Evolutionary conservation across 148 eudicot species (phyloP).

Genomic region (Camellia sinensis): DNA sequence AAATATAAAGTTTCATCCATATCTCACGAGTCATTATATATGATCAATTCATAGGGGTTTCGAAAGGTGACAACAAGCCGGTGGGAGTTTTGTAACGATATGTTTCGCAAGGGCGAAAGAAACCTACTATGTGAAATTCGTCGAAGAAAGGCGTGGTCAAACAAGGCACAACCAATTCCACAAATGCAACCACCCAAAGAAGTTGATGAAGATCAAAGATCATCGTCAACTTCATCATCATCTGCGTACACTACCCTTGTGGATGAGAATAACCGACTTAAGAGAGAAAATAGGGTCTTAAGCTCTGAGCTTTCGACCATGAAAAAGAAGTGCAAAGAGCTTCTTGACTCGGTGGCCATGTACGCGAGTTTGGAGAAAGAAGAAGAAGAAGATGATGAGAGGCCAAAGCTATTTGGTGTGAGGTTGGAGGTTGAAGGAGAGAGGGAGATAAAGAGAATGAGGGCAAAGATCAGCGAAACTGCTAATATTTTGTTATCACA

Average conservation of each 20-base stretch:
- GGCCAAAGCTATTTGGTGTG: conserved; percentile 77
- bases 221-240: conserved; percentile 70
- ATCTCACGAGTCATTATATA: neutral
- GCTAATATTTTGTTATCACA: conserved; percentile 41
- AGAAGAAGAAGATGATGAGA: conserved; percentile 16
- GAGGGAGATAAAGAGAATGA: conserved; percentile 53
- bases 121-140: conserved; percentile 65
- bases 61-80: conserved; percentile 76
- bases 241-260: conserved; percentile 42
- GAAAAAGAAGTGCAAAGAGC: conserved; percentile 75
- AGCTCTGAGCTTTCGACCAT: conserved; percentile 55
- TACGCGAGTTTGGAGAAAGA: conserved; percentile 15
- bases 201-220: conserved; percentile 59
- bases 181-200: conserved; percentile 14
- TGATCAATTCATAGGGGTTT: conserved; percentile 54
- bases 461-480: conserved; percentile 31
- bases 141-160: conserved; percentile 67
- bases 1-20: neutral
- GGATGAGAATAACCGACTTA: conserved; percentile 79
- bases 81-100: conserved; percentile 88
- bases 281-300: conserved; percentile 55
- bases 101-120: conserved; percentile 58
- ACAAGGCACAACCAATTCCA: conserved; percentile 25
- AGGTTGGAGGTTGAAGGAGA: conserved; percentile 51
- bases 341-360: conserved; percentile 52